Conservation (phyloP, 345 rosid species). For the Luvunga scandens region DNA sequence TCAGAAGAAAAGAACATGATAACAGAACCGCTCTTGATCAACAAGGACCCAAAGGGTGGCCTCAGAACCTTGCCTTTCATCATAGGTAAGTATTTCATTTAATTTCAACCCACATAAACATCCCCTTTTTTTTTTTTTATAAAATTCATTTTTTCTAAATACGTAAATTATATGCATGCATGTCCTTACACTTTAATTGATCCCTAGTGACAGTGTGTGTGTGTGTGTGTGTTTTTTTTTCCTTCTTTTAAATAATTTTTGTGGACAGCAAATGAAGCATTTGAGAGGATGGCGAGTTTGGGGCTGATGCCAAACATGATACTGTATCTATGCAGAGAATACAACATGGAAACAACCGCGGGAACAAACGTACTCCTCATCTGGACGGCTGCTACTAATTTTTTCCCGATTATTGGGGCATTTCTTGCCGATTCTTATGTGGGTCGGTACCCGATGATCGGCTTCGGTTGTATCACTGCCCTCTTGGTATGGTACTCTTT, state of each 20-base stretch:
- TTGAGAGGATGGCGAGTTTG: constrained; percentile 52
- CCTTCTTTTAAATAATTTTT: background rate
- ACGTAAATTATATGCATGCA: no score
- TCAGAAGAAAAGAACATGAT: constrained; percentile 11
- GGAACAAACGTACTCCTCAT: constrained; percentile 47
- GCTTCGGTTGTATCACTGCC: constrained; percentile 40
- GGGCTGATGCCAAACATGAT: constrained; percentile 64
- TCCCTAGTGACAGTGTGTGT: background rate
- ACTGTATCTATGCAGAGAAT: constrained; percentile 50
- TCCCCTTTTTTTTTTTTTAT: no score
- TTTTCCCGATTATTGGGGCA: constrained; percentile 59
- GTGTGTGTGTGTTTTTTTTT: no score
- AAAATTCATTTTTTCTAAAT: background rate
- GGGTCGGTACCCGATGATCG: constrained; percentile 57
- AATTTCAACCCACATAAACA: background rate
- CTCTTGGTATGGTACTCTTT: constrained; percentile 38
- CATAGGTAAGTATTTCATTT: constrained; percentile 36
- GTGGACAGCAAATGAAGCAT: constrained; percentile 55
- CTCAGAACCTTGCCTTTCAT: constrained; percentile 53
- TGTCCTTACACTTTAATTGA: no score
- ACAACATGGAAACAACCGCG: constrained; percentile 38
- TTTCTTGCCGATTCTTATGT: constrained; percentile 62
- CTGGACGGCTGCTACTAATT: constrained; percentile 57
- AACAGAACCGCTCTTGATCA: constrained; percentile 31
- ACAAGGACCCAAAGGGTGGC: constrained; percentile 34